These are phyloP conservation scores for Colletotrichum incanum DNA, from an alignment of 2,329 filamentous ascomycete species.

Conservation along the genomic window DNA sequence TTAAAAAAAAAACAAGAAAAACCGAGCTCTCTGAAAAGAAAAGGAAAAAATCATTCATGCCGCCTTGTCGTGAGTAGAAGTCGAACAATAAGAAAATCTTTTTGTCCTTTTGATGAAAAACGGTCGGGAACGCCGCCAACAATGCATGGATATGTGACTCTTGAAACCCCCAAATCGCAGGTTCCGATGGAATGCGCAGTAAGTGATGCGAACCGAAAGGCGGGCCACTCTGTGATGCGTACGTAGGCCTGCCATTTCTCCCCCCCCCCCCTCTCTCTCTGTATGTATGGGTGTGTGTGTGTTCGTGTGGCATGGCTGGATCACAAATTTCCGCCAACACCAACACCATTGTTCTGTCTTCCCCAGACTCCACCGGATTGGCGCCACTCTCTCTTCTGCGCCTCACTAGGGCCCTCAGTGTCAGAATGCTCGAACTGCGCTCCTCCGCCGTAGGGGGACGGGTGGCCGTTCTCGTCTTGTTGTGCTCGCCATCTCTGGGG, in stretches of 20 bases:
- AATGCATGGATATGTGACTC: constrained; percentile 52
- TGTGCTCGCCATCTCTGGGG: constrained; percentile 65
- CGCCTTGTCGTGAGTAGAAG: constrained; percentile 42
- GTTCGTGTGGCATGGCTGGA: constrained; percentile 12
- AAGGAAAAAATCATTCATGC: constrained; percentile 43
- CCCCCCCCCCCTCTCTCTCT: too few relatives aligned
- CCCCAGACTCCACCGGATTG: constrained; percentile 66
- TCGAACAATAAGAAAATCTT: constrained; percentile 43
- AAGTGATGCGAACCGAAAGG: constrained; percentile 32
- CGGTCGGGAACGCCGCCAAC: constrained; percentile 53
- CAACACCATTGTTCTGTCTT: constrained; percentile 65
- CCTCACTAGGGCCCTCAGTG: constrained; percentile 57
- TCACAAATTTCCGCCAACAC: constrained; percentile 64
- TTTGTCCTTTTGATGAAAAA: constrained; percentile 42
- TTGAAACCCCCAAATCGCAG: constrained; percentile 41
- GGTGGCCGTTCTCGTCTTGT: constrained; percentile 59
- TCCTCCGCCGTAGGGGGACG: constrained; percentile 58
- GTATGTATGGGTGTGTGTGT: not conserved
- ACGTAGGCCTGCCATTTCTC: constrained; percentile 9
- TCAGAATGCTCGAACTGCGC: constrained; percentile 63
- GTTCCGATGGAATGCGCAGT: constrained; percentile 33
- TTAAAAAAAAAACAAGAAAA: constrained; percentile 26
- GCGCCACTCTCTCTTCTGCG: constrained; percentile 69
- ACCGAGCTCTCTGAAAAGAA: constrained; percentile 36
- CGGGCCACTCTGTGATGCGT: constrained; percentile 17